Percentiles rank a stretch among this genome's conserved stretches.
phyloP scores from a whole-genome alignment of 2,329 filamentous ascomycete species.

The Claviceps paspali region DNA sequence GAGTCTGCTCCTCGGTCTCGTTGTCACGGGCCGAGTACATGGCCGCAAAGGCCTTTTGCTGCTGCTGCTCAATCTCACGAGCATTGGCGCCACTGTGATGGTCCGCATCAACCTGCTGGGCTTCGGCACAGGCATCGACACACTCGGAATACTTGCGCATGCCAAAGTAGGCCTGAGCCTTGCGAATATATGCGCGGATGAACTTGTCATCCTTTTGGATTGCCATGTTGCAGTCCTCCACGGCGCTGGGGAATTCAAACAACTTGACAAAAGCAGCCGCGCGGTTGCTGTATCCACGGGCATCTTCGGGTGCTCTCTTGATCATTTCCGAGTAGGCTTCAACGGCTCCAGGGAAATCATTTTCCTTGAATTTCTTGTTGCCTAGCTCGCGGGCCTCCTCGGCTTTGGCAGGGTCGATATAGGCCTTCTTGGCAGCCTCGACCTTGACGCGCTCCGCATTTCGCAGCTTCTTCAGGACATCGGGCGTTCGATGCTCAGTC shows the following conservation, averaged over 20 bases:
- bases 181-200: constrained; percentile 90
- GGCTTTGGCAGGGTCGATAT: constrained; percentile 80
- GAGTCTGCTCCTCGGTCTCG: constrained; percentile 91
- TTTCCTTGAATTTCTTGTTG: constrained; percentile 93
- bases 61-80: constrained; percentile 84
- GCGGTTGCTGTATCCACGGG: constrained; percentile 92
- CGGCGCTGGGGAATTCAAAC: constrained; percentile 83
- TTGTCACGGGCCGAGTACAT: constrained; percentile 87
- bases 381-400: constrained; percentile 91
- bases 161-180: constrained; percentile 86
- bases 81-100: constrained; percentile 58
- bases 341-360: constrained; percentile 87
- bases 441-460: constrained; percentile 76
- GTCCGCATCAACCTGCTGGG: constrained; percentile 58
- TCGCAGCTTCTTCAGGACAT: constrained; percentile 84
- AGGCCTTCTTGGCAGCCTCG: constrained; percentile 59
- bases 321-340: constrained; percentile 93
- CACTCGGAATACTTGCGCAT: constrained; percentile 98
- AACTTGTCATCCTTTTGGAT: constrained; percentile 86
- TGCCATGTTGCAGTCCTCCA: constrained; percentile 81
- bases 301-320: constrained; percentile 85
- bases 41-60: constrained; percentile 78
- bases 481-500: constrained; percentile 91
- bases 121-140: constrained; percentile 76
- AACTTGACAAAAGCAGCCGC: constrained; percentile 95